A percentile compares a stretch with the other conserved stretches of the same genome.
These are phyloP conservation scores for Botryotinia globosa DNA, from an alignment of 2,329 filamentous ascomycete species.

Conservation along the genomic window DNA sequence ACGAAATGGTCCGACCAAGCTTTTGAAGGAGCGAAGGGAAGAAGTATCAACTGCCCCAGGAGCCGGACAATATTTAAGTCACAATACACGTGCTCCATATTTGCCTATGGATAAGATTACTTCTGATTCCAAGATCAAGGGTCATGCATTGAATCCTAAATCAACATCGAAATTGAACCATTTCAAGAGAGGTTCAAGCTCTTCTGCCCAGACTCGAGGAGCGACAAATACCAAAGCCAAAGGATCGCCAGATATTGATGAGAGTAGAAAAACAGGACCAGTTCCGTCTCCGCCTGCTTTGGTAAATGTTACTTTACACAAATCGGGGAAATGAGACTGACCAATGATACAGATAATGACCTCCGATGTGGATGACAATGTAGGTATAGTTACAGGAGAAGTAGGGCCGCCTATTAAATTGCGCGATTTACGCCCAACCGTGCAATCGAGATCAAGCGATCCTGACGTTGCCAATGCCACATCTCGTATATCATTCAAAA, in stretches of 20 bases:
- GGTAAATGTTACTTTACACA: neutral
- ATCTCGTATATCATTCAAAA: neutral
- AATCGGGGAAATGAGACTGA: neutral
- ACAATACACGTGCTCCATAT: constrained; percentile 13
- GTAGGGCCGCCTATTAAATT: neutral
- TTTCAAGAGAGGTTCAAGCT: neutral
- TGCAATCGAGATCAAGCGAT: neutral
- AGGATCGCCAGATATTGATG: too few relatives aligned
- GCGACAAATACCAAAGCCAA: neutral
- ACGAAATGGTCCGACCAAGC: constrained; percentile 2
- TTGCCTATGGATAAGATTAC: neutral
- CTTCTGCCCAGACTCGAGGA: neutral
- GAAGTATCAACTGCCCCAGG: constrained; percentile 10
- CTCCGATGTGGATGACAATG: neutral
- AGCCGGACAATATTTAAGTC: constrained; percentile 1
- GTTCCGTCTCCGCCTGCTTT: neutral
- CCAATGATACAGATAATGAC: neutral
- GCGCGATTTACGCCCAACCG: neutral
- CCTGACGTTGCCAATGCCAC: too few relatives aligned
- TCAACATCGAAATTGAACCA: neutral
- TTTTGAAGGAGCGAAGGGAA: constrained; percentile 17
- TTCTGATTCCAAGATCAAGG: neutral
- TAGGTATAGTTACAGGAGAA: neutral
- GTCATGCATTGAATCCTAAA: neutral
- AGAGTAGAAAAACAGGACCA: neutral